Evolutionary conservation across 2,329 filamentous ascomycete genomes (phyloP).

Genomic region (Ilyonectria robusta): DNA sequence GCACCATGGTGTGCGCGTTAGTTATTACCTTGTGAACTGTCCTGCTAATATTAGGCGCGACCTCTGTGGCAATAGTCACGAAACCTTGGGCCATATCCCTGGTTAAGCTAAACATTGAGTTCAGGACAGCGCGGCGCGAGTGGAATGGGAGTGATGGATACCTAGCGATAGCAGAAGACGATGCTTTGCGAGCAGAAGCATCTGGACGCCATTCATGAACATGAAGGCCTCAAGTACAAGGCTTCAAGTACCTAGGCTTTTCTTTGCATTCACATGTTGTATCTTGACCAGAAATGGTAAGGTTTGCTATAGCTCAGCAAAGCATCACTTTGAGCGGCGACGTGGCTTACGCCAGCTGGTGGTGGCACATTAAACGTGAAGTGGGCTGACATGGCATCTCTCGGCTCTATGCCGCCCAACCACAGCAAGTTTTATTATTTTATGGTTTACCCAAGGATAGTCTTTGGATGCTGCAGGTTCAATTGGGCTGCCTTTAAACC

Average conservation of each 20-base stretch:
- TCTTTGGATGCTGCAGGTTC: too few relatives aligned
- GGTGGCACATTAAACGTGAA: neutral
- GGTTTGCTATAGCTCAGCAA: too few relatives aligned
- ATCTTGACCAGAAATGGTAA: too few relatives aligned
- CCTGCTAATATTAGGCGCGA: neutral
- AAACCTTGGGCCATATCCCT: neutral
- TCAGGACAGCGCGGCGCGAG: neutral
- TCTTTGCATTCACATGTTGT: too few relatives aligned
- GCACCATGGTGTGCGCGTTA: neutral
- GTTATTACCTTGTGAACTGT: neutral
- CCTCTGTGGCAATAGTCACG: neutral
- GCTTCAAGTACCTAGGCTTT: neutral
- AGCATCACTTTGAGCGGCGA: too few relatives aligned
- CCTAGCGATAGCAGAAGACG: neutral
- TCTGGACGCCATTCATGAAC: neutral
- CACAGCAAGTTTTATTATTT: too few relatives aligned
- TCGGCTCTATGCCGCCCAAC: too few relatives aligned
- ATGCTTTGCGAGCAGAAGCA: conserved; percentile 3
- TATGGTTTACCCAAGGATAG: too few relatives aligned
- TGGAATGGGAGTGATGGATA: neutral
- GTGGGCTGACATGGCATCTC: neutral
- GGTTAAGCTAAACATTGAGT: neutral
- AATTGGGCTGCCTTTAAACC: too few relatives aligned
- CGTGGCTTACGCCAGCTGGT: too few relatives aligned
- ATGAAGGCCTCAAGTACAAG: neutral